Evolutionary conservation across 495 filamentous ascomycete species (phyloP).

Genomic region (Xylaria telfairii): DNA sequence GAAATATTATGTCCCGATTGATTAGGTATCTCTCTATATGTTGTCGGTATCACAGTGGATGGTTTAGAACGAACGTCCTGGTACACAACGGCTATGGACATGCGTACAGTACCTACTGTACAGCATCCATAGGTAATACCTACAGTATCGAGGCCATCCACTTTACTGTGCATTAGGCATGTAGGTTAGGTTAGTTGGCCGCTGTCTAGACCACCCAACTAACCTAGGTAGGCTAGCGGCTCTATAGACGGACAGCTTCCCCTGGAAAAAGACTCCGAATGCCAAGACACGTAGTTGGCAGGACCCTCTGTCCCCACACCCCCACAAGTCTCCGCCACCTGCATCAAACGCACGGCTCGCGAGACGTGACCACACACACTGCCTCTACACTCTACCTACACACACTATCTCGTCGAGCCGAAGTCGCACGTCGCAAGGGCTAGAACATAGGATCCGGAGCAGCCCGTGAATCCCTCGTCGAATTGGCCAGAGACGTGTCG

Average conservation of each 20-base stretch:
- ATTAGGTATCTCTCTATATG: background rate
- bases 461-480: background rate
- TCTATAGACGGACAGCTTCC: too few relatives aligned
- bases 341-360: conserved; percentile 3
- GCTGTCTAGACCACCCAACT: too few relatives aligned
- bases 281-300: background rate
- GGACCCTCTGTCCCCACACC: too few relatives aligned
- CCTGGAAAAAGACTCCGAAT: background rate
- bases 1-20: background rate
- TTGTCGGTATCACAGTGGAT: background rate
- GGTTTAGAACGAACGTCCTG: background rate
- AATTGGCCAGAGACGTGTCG: conserved; percentile 19
- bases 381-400: background rate
- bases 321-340: background rate
- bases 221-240: too few relatives aligned
- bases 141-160: too few relatives aligned
- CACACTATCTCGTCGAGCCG: background rate
- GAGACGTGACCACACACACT: conserved; percentile 1
- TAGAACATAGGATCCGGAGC: conserved; percentile 13
- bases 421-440: conserved; percentile 13
- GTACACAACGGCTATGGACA: too few relatives aligned
- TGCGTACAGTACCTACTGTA: too few relatives aligned
- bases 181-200: too few relatives aligned
- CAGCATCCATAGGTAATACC: too few relatives aligned
- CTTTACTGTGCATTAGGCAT: too few relatives aligned